phyloP scores from a whole-genome alignment of 108 stramenopile genomes.

The Pseudonitzschia multiseries region DNA sequence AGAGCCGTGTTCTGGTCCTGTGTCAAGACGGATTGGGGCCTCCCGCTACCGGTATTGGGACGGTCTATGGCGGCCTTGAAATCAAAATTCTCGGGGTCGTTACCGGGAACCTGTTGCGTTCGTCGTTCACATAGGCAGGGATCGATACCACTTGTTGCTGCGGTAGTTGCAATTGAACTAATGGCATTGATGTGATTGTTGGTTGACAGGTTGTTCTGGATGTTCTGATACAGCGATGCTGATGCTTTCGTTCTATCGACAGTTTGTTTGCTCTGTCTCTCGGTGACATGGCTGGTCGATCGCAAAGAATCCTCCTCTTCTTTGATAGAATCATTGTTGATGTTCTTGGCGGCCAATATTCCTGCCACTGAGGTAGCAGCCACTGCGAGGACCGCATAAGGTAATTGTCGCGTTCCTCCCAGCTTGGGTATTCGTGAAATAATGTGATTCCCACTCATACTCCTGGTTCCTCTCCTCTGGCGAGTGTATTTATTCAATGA shows the following conservation, averaged over 20 bases:
- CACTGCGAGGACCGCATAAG: constrained; percentile 17
- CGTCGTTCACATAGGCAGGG: constrained; percentile 1
- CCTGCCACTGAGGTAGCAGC: constrained; percentile 15
- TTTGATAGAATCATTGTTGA: neutral
- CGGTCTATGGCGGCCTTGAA: neutral
- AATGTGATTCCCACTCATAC: neutral
- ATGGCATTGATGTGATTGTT: neutral
- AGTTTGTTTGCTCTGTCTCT: neutral
- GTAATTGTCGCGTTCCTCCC: constrained; percentile 17
- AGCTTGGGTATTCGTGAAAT: constrained; percentile 4
- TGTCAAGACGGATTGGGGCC: neutral
- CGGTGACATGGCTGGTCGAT: neutral
- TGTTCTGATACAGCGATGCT: neutral
- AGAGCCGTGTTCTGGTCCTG: constrained; percentile 8
- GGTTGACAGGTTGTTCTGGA: neutral
- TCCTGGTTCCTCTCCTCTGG: neutral
- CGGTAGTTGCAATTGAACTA: neutral
- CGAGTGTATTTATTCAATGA: too few relatives aligned
- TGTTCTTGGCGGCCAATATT: constrained; percentile 2
- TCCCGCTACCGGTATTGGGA: neutral
- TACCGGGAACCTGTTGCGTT: constrained; percentile 5
- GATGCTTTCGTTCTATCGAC: neutral
- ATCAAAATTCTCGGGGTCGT: neutral
- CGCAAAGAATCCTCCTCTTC: neutral
- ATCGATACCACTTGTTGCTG: neutral